These are phyloP conservation scores for Tricholoma terreum DNA, from an alignment of 768 basidiomycete species.

Conservation along the genomic window DNA sequence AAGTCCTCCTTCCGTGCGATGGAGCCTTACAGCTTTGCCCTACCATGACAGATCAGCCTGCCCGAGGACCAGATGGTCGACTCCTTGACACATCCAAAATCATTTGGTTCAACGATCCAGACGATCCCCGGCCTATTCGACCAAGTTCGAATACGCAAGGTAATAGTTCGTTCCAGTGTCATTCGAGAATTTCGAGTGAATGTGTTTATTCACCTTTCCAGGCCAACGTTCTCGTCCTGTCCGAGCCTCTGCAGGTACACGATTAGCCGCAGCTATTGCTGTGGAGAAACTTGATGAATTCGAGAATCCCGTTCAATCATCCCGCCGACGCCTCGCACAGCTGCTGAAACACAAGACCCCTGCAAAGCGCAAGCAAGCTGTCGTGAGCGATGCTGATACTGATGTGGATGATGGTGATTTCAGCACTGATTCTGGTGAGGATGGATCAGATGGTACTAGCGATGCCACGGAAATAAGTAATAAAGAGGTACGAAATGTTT, in stretches of 20 bases:
- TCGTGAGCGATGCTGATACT: no score
- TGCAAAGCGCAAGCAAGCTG: no score
- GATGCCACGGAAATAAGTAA: neutral
- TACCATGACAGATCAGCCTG: no score
- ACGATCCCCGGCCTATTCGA: neutral
- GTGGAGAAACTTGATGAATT: neutral
- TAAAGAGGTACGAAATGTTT: neutral
- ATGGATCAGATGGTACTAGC: no score
- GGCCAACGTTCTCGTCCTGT: neutral
- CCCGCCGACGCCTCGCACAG: neutral
- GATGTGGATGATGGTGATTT: no score
- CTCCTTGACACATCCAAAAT: neutral
- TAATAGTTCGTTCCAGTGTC: neutral
- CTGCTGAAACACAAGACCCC: no score
- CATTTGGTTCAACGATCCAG: neutral
- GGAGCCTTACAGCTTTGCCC: neutral
- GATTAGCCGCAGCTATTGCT: neutral
- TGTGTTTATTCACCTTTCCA: neutral
- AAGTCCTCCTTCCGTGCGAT: neutral
- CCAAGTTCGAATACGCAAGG: neutral
- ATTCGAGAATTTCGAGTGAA: neutral
- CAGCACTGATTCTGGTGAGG: no score
- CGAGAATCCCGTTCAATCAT: neutral
- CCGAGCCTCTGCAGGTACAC: neutral
- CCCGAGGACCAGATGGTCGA: neutral